Evolutionary conservation across 768 basidiomycete species (phyloP), one percentile per base, ranked within the genome.

Genomic region (Suillus sp.): DNA sequence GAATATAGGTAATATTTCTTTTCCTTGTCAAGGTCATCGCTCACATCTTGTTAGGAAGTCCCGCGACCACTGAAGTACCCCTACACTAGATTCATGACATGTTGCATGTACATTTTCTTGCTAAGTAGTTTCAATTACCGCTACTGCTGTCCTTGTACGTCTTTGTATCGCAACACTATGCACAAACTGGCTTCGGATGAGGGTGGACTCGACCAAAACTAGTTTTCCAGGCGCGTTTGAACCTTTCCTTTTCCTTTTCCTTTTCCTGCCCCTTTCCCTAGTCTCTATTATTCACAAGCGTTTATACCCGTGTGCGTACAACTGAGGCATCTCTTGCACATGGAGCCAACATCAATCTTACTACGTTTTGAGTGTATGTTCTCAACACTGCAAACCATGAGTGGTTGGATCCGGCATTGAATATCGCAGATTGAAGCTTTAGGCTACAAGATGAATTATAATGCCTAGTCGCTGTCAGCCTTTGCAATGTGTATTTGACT

Each of bases 61-160:
- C 75, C 88, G 92, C 79, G 92, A 94, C 80, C 92, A 93, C 80
- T 94, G 83, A 92, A 74, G 78, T 85, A 18, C 75, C 83, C 43
- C 75, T 86, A 57, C 58, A 62, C 25, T 73, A 60, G 59, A 53
- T 32, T 30, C 25, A 30, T 61, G 54, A 58, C 60, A 58, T 61
- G 54, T 35, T 18, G 18, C 42, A 63, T 37, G 59, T 34, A 16
- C 20, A n/a, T 40, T 40, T 18, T 57, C 14, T 38, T 20, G 37
- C 25, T 57, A 18, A 37, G 25, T 57, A 57, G 25, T 38, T 40
- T 27, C 20, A 25, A 22, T 37, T 25, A 56, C 22, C 22, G 22
- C 14, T 56, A 27, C 37, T 57, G 55, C 18, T 38, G 37, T 40
- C 37, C 37, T 27, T 27, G 37, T 40, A 56, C 22, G 35, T 38